Base-by-base conservation (phyloP, 2,329 filamentous ascomycete genomes). In the Xylariaceae sp. region DNA sequence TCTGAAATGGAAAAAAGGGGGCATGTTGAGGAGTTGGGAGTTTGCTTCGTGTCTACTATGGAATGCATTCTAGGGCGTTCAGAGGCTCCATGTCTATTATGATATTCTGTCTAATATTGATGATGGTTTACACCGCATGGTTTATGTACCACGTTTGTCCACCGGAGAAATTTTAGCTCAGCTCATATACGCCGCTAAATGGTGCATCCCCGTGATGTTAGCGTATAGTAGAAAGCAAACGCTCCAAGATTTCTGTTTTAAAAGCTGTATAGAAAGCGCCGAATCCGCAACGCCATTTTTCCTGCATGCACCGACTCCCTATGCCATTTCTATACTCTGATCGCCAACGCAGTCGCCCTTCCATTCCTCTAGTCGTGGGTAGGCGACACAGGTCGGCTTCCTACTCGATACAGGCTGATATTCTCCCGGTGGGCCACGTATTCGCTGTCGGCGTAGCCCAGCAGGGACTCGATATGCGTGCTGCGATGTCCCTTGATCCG, bases 391-490 rank as follows among this genome's bases (percentile, higher is more conserved):
- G 83, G 81, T 29, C 81, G 74, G 65, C 82, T 85, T 54, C 81
- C 80, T 46, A 72, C 72, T 32, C 72, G 75, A 60, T 89, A 88
- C 64, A 96, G 86, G 44, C 90, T 91, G 60, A 97, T 88, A 66
- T 96, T 93, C 73, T 96, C 91, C 60, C 92, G 81, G 68, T 95
- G 80, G 9, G 92, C 93, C 41, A 98, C 89, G 75, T 98, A 97
- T 75, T 98, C 92, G 68, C 89, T 96, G 71, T 97, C 93, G 19
- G 91, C 91, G 74, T 97, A 99, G 2, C 93, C 95, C 29, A 99
- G 77, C 44, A 95, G 77, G 9, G 82, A 81, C 46, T 87, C 81
- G 61, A 99, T 97, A 70, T 96, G 89, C 5, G 81, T 84, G 70
- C 92, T 96, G 71, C 89, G 86, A 62, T 89, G 80, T 1, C 95